A percentile compares a stretch with the other conserved stretches of the same genome.
Conservation (phyloP, 2,329 filamentous ascomycete genomes). For the Fusarium compactum region DNA sequence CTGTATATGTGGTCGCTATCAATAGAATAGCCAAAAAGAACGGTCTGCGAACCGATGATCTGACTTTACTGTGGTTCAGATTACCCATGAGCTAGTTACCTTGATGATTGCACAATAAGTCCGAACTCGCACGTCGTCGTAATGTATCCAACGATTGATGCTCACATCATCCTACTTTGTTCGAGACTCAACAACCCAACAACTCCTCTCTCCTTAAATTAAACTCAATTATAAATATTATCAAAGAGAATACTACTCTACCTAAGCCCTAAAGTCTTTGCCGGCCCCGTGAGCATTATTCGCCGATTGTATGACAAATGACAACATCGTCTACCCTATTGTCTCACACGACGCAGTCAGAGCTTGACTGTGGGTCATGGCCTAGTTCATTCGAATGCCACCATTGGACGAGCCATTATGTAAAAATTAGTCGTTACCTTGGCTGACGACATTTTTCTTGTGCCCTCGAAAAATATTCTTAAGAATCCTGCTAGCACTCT, state of each 20-base stretch:
- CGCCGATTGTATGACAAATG: constrained; percentile 4
- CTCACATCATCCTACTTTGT: background rate
- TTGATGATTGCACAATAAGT: background rate
- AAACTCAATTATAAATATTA: constrained; percentile 10
- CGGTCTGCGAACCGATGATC: too few relatives aligned
- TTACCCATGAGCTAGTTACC: background rate
- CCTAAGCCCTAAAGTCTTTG: constrained; percentile 3
- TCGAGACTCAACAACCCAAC: background rate
- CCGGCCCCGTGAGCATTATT: background rate
- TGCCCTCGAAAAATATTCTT: constrained; percentile 7
- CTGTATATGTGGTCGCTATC: background rate
- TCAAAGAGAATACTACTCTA: constrained; percentile 10
- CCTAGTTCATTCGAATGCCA: background rate
- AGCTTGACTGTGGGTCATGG: background rate
- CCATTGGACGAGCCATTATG: constrained; percentile 19
- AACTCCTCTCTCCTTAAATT: background rate
- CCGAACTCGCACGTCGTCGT: background rate
- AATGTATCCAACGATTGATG: rapidly evolving
- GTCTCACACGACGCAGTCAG: background rate
- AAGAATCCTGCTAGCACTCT: background rate
- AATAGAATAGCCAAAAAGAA: background rate
- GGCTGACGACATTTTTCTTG: constrained; percentile 29
- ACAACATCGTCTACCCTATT: constrained; percentile 8
- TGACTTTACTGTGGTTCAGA: background rate
- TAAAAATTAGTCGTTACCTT: constrained; percentile 21